Base-by-base conservation (phyloP, 2,329 filamentous ascomycete species). In the Aschersonia sp. region DNA sequence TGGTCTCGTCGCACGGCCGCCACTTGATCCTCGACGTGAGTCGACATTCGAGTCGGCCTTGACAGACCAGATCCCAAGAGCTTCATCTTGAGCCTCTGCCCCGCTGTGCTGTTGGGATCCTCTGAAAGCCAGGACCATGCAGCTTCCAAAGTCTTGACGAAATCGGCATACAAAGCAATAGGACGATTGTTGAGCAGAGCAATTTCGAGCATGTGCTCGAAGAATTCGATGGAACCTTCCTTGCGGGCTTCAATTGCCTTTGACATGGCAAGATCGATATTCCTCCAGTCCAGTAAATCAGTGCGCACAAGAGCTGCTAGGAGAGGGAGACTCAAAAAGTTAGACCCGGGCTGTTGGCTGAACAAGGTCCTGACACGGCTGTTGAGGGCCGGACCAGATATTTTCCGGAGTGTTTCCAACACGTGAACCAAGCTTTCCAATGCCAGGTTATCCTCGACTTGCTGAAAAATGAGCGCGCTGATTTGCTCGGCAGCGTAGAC, bases 61-160 rank as follows among this genome's bases (percentile, higher is more conserved):
- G 65, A 54, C 5, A 70, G 54, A 2, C 64, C 63, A 4, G 71
- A 66, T 41, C 66, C 63, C 41, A 69, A 54, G 14, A 67, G 75
- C 66, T 69, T 87, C 62, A 71, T 69, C 60, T 89, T 84, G 50
- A 97, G 73, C 37, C 84, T 76, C 54, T 84, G 80, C 9, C 79
- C 85, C 29, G 77, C 68, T 29, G 68, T 59, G 3, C 85, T 72
- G 41, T 72, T 72, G 1, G 83, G 75, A 12, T 94, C 83, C 52
- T 89, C 84, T 6, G 71, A 69, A 35, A 94, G 76, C 87, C 88
- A 95, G 44, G 77, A 69, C 67, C 84, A 89, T 41, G 92, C 81
- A 44, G 81, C 83, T 53, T 90, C 83, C 47, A 95, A 73, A 49
- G 87, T 94, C 51, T 79, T 76, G 6, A 87, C 81, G 58, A 95